These are phyloP conservation scores for Fusarium nanum DNA, from an alignment of 2,329 filamentous ascomycete species.

Conservation along the genomic window DNA sequence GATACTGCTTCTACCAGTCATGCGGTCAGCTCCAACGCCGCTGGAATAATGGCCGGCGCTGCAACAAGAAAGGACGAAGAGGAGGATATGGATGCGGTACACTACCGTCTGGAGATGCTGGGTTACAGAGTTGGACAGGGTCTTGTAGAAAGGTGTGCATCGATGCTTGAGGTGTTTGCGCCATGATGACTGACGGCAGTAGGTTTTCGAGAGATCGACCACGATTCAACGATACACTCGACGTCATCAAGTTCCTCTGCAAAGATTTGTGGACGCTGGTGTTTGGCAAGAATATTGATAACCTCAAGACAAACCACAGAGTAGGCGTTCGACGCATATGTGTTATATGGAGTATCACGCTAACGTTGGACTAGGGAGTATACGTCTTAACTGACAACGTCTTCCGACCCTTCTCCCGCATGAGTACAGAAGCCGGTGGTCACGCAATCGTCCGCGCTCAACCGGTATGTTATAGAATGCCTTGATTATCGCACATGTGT, in stretches of 20 bases:
- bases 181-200: constrained; percentile 54
- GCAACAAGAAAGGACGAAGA: constrained; percentile 70
- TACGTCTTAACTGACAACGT: constrained; percentile 95
- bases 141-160: constrained; percentile 80
- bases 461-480: constrained; percentile 68
- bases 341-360: not conserved
- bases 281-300: constrained; percentile 97
- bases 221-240: constrained; percentile 89
- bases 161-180: not conserved
- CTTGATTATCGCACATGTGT: not conserved
- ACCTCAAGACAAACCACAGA: constrained; percentile 97
- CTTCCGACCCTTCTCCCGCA: constrained; percentile 88
- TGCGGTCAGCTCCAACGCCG: constrained; percentile 44
- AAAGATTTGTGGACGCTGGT: constrained; percentile 97
- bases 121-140: constrained; percentile 95
- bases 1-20: constrained; percentile 38
- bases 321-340: constrained; percentile 57
- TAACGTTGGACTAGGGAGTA: constrained; percentile 71
- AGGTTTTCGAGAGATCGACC: constrained; percentile 87
- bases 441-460: constrained; percentile 81
- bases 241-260: constrained; percentile 98
- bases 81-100: constrained; percentile 85
- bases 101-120: constrained; percentile 82
- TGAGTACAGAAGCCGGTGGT: constrained; percentile 84
- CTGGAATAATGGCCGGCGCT: constrained; percentile 40